Evolutionary conservation across 176 grass and related monocot genomes (phyloP).

Genomic region (Areca catechu): DNA sequence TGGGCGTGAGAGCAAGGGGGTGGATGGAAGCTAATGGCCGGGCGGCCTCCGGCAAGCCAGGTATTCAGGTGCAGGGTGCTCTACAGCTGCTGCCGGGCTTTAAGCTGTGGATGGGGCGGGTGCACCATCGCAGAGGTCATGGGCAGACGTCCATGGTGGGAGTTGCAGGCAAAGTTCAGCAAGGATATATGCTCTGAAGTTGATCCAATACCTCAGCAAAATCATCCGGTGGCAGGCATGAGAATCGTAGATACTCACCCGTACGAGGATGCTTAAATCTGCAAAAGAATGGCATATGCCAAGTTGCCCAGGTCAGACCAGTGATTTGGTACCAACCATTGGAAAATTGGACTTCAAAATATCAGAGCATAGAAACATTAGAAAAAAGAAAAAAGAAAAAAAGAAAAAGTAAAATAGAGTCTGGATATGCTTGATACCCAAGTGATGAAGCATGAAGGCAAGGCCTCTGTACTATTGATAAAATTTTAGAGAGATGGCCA

Average conservation of each 20-base stretch:
- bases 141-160: no score
- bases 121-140: no score
- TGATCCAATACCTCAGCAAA: constrained; percentile 45
- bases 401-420: background rate
- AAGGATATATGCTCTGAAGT: constrained; percentile 20
- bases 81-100: no score
- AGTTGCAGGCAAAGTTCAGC: no score
- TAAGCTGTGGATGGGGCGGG: no score
- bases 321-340: no score
- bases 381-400: background rate
- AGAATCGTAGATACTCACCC: constrained; percentile 61
- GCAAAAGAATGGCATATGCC: constrained; percentile 5
- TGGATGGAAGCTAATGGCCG: no score
- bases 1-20: no score
- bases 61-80: no score
- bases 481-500: constrained; percentile 27
- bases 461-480: constrained; percentile 70
- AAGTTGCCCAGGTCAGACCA: background rate
- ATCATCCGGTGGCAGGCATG: constrained; percentile 63
- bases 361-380: background rate
- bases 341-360: no score
- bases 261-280: constrained; percentile 84
- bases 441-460: constrained; percentile 85
- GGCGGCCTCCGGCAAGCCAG: no score
- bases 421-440: constrained; percentile 37